Evolutionary conservation across 179 eudicot species (phyloP).

Genomic region (Monotropa hypopitys): DNA sequence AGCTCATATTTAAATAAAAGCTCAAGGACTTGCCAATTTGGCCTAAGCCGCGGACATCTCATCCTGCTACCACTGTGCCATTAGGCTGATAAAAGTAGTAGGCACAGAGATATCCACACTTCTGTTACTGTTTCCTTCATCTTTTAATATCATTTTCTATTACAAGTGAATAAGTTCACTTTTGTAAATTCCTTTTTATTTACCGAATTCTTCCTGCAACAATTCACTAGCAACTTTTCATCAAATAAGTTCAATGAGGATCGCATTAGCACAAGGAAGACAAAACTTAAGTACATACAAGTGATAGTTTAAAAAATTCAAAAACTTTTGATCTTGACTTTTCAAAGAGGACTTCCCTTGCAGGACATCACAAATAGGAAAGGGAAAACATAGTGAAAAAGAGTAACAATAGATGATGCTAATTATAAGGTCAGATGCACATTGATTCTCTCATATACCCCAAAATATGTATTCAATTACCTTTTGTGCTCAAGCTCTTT

Average conservation of each 20-base stretch:
- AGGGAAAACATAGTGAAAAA: not conserved
- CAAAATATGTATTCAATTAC: constrained; percentile 22
- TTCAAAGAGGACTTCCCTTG: not conserved
- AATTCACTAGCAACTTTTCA: not conserved
- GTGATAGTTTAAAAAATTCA: not conserved
- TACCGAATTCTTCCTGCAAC: not conserved
- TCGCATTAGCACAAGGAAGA: not conserved
- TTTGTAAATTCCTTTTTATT: not conserved
- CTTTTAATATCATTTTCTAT: not conserved
- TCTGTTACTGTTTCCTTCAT: not conserved
- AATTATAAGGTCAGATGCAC: not conserved
- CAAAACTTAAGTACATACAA: not conserved
- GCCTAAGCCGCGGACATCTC: not conserved
- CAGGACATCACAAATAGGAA: not conserved
- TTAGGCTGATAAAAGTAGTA: not conserved
- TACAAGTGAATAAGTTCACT: not conserved
- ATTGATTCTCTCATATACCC: not conserved
- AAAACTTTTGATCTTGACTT: not conserved
- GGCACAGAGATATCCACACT: not conserved
- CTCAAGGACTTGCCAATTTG: not conserved
- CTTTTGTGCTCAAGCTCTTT: constrained; percentile 74
- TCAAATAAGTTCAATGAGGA: not conserved
- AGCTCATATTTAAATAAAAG: not conserved
- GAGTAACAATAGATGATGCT: not conserved
- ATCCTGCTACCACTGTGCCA: no score